These are phyloP conservation scores for Boletus albobrunnescens DNA, from an alignment of 1,284 basidiomycete genomes.

Conservation along the genomic window DNA sequence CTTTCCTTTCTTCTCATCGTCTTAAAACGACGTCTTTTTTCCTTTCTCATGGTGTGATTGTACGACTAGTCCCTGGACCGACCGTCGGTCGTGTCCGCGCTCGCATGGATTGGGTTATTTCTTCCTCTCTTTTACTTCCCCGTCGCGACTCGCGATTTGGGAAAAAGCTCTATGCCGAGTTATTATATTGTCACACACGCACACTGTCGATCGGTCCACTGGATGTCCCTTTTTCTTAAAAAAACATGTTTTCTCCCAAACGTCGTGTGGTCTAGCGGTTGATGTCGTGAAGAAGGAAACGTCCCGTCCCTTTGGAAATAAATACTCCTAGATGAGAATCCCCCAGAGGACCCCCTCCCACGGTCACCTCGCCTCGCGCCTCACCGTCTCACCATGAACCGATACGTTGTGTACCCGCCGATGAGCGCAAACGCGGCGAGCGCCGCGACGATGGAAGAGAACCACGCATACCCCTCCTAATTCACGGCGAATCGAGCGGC, in stretches of 20 bases:
- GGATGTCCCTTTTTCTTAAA: not conserved
- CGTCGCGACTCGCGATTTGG: not conserved
- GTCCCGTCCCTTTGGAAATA: no score
- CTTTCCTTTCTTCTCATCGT: not conserved
- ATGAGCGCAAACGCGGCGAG: slow-evolving; percentile 76
- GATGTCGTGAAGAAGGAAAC: no score
- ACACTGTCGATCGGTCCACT: not conserved
- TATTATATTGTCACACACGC: not conserved
- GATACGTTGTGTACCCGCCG: slow-evolving; percentile 81
- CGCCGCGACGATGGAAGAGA: slow-evolving; percentile 76
- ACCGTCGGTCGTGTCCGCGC: not conserved
- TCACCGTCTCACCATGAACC: slow-evolving; percentile 56
- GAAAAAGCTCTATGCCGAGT: not conserved
- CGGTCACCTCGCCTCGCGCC: not conserved
- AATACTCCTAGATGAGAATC: no score
- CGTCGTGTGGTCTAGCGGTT: no score
- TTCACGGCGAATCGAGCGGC: no score
- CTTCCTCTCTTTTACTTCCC: not conserved
- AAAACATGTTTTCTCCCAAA: no score
- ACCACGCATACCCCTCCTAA: slow-evolving; percentile 67
- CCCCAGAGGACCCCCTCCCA: not conserved
- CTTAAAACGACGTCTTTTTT: not conserved
- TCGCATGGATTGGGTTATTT: slow-evolving; percentile 5
- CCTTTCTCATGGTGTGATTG: not conserved
- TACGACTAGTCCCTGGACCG: slow-evolving; percentile 12